Percentiles rank a stretch among this genome's conserved stretches.
Evolutionary conservation across 495 filamentous ascomycete species (phyloP).

Genomic region (Pseudoneurospora amorphoporcata): DNA sequence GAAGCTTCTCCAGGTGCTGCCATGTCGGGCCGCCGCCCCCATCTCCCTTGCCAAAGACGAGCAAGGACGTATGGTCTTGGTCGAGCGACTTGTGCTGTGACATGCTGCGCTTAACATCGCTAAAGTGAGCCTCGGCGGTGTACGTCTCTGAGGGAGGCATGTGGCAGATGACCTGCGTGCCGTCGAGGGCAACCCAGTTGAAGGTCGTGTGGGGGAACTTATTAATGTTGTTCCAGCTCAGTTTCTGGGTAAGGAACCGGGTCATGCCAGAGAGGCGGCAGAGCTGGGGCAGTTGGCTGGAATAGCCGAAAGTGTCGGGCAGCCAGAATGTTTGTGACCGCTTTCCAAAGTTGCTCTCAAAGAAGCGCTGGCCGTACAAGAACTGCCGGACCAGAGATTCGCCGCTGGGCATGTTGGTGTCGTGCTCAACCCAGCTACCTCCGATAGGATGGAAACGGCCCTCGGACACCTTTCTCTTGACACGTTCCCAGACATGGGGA

Average conservation of each 20-base stretch:
- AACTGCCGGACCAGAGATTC: slow-evolving; percentile 96
- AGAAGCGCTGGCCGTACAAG: slow-evolving; percentile 86
- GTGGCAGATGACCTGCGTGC: slow-evolving; percentile 92
- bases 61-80: slow-evolving; percentile 72
- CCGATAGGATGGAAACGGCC: slow-evolving; percentile 91
- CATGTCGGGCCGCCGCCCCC: slow-evolving; percentile 94
- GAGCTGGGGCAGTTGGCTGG: slow-evolving; percentile 84
- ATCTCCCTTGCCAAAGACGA: slow-evolving; percentile 94
- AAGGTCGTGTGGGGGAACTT: slow-evolving; percentile 98
- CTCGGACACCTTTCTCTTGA: slow-evolving; percentile 81
- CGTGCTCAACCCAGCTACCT: slow-evolving; percentile 97
- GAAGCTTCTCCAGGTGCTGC: slow-evolving; percentile 85
- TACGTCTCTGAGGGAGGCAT: slow-evolving; percentile 95
- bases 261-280: slow-evolving; percentile 88
- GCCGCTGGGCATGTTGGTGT: slow-evolving; percentile 92
- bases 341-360: slow-evolving; percentile 85
- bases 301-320: slow-evolving; percentile 96
- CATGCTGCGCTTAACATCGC: slow-evolving; percentile 84
- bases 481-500: slow-evolving; percentile 75
- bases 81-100: slow-evolving; percentile 93
- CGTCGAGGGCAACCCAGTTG: slow-evolving; percentile 92
- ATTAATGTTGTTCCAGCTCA: slow-evolving; percentile 94
- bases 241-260: slow-evolving; percentile 94
- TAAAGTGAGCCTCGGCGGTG: slow-evolving; percentile 89
- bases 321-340: slow-evolving; percentile 91